Evolutionary conservation across 768 basidiomycete genomes (phyloP), one percentile per base, ranked within the genome.

Genomic region (Lyophyllum decastes): DNA sequence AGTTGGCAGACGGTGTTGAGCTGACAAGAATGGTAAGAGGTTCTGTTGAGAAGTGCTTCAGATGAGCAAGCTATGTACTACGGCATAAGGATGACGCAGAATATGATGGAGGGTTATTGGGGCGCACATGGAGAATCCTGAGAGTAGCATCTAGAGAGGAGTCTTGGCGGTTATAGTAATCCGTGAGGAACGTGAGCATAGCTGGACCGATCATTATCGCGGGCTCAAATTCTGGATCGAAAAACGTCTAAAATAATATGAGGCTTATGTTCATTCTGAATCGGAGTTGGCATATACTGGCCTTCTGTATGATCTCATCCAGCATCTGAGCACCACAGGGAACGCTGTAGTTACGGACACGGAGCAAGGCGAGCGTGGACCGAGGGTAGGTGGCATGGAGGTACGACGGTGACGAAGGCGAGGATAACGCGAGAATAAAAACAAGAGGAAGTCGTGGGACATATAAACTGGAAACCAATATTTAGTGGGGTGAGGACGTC

Each of bases 11-110:
- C 48, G 71, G 70, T 1, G 72, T 73, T 44, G 72, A 61, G 22
- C 68, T 68, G 7, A 74, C 66, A 16, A 87, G 71, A 8, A 78
- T 49, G 2, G 81, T 76, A 14, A 90, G 68, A 0, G 86, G 84
- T 24, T 89, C 83, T 25, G 78, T 55, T 30, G 69, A 78, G 61
- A 89, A 90, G 68, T 93, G 90, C 59, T 88, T 88, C 68, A 92
- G 69, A 65, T 90, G 76, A 0, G 77, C 76, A 2, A 92, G 72
- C 88, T 92, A 60, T 43, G 24, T 2, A 40, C 4, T 16, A 7
- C 52, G 9, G 2, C 17, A 43, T 58, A 22, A 52, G 48, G 8
- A 12, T 27, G 16, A 30, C 2, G 27, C 7, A 8, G 14, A 16
- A 35, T 0, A 10, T 10, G 30, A 30, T 30, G 30, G 44, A 44